A percentile compares a stretch with the other conserved stretches of the same genome.
phyloP scores from a whole-genome alignment of 352 stramenopile genomes.

The Phytopythium aichiense region DNA sequence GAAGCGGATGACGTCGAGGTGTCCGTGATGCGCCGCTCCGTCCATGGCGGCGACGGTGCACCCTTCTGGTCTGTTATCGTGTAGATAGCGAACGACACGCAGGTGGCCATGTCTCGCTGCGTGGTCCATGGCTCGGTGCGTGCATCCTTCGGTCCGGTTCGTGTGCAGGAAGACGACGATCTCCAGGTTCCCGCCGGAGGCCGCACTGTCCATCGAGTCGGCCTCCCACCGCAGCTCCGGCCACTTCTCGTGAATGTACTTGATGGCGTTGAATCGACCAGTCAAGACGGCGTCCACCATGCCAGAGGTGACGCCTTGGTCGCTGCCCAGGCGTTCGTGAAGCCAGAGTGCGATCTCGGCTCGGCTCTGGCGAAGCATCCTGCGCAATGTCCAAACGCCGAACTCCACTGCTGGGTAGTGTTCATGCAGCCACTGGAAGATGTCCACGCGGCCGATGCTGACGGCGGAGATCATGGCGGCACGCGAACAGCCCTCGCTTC shows the following conservation, averaged over 20 bases:
- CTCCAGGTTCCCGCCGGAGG: slow-evolving; percentile 11
- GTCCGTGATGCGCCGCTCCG: slow-evolving; percentile 16
- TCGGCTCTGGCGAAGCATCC: slow-evolving; percentile 7
- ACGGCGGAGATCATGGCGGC: slow-evolving; percentile 24
- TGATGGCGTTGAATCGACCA: slow-evolving; percentile 3
- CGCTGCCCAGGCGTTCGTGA: neutral
- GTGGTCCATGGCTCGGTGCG: slow-evolving; percentile 24
- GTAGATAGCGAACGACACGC: slow-evolving; percentile 24
- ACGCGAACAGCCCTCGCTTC: slow-evolving; percentile 23
- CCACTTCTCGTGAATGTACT: slow-evolving; percentile 16
- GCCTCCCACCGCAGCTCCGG: slow-evolving; percentile 3
- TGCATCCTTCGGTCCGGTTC: slow-evolving; percentile 24
- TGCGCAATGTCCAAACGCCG: neutral
- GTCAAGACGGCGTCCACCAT: slow-evolving; percentile 2
- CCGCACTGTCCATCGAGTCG: slow-evolving; percentile 18
- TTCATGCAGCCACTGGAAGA: slow-evolving; percentile 25
- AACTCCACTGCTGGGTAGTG: slow-evolving; percentile 10
- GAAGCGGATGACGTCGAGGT: slow-evolving; percentile 26
- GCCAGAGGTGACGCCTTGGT: neutral
- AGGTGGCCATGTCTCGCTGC: slow-evolving; percentile 20
- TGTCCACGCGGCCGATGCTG: slow-evolving; percentile 19
- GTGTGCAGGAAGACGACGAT: slow-evolving; percentile 24
- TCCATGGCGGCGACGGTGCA: slow-evolving; percentile 32
- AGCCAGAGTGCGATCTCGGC: slow-evolving; percentile 9
- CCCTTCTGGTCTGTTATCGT: slow-evolving; percentile 25